Base-by-base conservation (phyloP, 805 yeast genomes). In the Lipomyces anomalus region DNA sequence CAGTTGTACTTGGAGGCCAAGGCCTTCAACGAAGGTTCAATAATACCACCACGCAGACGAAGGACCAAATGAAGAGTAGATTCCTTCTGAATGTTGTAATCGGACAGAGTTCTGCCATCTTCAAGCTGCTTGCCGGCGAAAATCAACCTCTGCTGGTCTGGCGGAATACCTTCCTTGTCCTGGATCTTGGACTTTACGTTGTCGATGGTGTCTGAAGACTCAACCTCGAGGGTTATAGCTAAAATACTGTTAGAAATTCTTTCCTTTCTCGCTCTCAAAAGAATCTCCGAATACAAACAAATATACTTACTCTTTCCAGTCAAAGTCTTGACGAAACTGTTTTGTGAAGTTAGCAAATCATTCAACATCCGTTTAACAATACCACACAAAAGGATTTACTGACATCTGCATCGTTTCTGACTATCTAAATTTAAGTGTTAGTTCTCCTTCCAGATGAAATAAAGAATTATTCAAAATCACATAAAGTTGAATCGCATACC, bases 51-150 rank as follows among this genome's bases (percentile, higher is more conserved):
- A 81, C 96, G 86, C 74, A 88, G 82, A 82, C 96, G 89, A 58
- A 89, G 78, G 63, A 89, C 96, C 73, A 89, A 80, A 72, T 89
- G 97, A 56, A 90, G 74, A 59, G 98, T 90, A 56, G 98, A 90
- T 80, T 90, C 98, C 84, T 90, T 90, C 78, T 90, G 97, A 77
- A 90, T 92, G 88, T 90, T 90, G 95, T 92, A 92, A 80, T 90
- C 97, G 61, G 95, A 84, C 65, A 90, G 79, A 61, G 97, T 92
- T 81, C 97, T 87, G 70, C 97, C 47, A 67, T 90, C 97, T 79
- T 90, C 97, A 69, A 90, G 85, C 78, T 90, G 98, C 82, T 90
- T 90, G 79, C 98, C 98, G 69, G 97, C 97, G 70, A 92, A 90
- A 81, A 90, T 90, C 68, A 92, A 84, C 79, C 98, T 87, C 79